Evolutionary conservation across 768 basidiomycete species (phyloP).

Genomic region (Pisolithus microcarpus): DNA sequence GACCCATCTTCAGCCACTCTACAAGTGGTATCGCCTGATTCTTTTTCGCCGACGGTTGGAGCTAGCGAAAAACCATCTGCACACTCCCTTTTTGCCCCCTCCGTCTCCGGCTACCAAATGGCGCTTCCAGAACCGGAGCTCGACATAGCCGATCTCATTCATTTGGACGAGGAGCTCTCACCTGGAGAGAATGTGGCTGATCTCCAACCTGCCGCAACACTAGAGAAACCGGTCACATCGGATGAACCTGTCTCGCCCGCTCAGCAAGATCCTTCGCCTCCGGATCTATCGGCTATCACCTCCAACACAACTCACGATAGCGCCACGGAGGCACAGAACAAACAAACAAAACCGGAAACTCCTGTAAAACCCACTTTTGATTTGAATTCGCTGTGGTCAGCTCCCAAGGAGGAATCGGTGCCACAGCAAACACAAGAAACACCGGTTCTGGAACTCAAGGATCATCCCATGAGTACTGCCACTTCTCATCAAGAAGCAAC

Average conservation of each 20-base stretch:
- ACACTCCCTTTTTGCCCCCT: conserved; percentile 30
- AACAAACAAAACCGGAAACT: conserved; percentile 34
- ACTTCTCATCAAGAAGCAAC: conserved; percentile 38
- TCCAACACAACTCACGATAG: conserved; percentile 27
- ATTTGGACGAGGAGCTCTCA: conserved; percentile 58
- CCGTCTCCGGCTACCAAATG: conserved; percentile 33
- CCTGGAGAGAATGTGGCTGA: conserved; percentile 28
- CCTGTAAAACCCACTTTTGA: conserved; percentile 55
- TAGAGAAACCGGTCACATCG: conserved; percentile 9
- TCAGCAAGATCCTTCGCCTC: conserved; percentile 14
- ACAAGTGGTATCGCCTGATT: conserved; percentile 33
- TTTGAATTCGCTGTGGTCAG: conserved; percentile 64
- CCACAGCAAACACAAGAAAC: conserved; percentile 16
- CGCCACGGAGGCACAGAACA: conserved; percentile 16
- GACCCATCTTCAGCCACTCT: conserved; percentile 51
- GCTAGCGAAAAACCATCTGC: conserved; percentile 22
- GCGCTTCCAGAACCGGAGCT: conserved; percentile 50
- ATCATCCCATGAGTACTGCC: conserved; percentile 41
- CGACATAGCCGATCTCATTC: conserved; percentile 69
- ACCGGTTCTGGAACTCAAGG: conserved; percentile 30
- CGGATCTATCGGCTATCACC: conserved; percentile 39
- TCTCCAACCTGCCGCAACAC: conserved; percentile 11
- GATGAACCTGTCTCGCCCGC: conserved; percentile 4
- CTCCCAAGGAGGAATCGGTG: conserved; percentile 30
- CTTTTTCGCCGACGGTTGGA: conserved; percentile 19